phyloP scores from a whole-genome alignment of 139 green algal species.

The Chlorella ohadii region DNA sequence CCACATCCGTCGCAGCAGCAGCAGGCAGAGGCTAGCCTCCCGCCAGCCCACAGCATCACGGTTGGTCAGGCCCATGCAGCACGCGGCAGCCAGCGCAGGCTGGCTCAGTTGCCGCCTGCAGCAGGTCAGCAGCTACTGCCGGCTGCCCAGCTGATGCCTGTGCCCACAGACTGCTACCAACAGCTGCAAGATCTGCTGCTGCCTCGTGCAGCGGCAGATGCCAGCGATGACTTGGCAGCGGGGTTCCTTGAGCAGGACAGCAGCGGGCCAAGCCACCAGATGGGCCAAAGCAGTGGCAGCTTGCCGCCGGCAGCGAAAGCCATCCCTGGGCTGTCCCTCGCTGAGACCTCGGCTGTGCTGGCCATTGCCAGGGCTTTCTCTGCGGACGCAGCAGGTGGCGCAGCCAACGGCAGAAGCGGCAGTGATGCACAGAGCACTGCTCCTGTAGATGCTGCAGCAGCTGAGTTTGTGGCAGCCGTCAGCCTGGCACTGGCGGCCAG shows the following conservation, averaged over 20 bases:
- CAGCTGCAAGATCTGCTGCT: constrained; percentile 1
- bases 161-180: neutral
- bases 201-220: neutral
- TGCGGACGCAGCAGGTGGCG: neutral
- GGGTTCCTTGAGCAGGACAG: too few species aligned
- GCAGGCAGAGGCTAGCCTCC: neutral
- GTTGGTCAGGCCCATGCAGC: too few species aligned
- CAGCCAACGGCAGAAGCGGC: neutral
- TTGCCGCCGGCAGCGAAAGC: neutral
- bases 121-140: constrained; percentile 11
- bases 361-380: constrained; percentile 1
- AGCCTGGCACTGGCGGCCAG: neutral
- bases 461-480: constrained; percentile 26
- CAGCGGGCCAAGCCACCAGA: too few species aligned
- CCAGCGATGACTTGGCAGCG: neutral
- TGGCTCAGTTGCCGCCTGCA: neutral
- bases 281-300: neutral
- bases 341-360: constrained; percentile 19
- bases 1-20: neutral
- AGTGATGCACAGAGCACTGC: neutral
- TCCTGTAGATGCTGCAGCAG: constrained; percentile 15
- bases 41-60: too few species aligned
- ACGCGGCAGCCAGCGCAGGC: too few species aligned
- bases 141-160: constrained; percentile 12
- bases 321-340: constrained; percentile 28